A percentile compares a stretch with the other conserved stretches of the same genome.
These are phyloP conservation scores for Neurospora crassa DNA, from an alignment of 2,329 filamentous ascomycete genomes.

Conservation along the genomic window DNA sequence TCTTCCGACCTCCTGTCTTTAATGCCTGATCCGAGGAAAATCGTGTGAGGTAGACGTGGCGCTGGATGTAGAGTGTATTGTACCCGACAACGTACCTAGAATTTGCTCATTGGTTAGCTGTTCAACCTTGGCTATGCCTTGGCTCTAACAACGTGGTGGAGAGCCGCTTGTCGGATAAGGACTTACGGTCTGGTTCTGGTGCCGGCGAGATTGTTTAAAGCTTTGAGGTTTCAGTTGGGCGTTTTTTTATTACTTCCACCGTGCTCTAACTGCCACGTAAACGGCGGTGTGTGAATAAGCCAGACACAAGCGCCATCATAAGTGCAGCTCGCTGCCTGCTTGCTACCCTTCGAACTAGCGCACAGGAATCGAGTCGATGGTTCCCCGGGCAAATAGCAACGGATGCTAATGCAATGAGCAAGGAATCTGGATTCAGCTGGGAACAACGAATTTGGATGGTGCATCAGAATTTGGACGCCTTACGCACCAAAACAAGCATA, in stretches of 20 bases:
- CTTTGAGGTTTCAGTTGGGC: neutral
- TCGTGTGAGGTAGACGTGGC: neutral
- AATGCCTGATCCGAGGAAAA: neutral
- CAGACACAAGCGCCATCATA: neutral
- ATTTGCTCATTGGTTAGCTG: neutral
- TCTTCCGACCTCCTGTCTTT: neutral
- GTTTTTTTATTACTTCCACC: neutral
- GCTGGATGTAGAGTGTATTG: neutral
- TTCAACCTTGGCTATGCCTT: neutral
- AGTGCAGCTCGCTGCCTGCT: neutral
- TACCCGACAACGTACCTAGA: neutral
- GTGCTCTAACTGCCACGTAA: neutral
- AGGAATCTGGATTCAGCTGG: neutral
- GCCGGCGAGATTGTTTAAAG: neutral
- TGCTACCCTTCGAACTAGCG: neutral
- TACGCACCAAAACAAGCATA: neutral
- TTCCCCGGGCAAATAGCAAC: neutral
- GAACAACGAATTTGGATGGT: neutral
- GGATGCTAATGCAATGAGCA: neutral
- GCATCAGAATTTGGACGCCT: neutral
- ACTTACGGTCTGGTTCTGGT: neutral
- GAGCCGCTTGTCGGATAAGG: neutral
- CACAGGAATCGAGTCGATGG: neutral
- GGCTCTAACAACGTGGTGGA: neutral
- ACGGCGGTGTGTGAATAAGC: neutral